Evolutionary conservation across 306 rosid species (phyloP).

Genomic region (Luffa aegyptiaca): DNA sequence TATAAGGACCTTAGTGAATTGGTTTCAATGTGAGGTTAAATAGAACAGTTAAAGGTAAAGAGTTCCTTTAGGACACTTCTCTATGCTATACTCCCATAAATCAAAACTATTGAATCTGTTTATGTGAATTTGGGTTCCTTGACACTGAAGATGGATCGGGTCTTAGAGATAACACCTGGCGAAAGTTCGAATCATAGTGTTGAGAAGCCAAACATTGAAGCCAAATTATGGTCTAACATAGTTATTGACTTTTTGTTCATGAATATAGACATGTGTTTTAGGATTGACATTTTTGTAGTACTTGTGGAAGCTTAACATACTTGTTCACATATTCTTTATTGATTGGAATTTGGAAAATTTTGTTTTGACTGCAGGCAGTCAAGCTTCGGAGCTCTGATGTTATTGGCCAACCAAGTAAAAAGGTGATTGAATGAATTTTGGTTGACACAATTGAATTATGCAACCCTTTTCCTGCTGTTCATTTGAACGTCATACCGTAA

Average conservation of each 20-base stretch:
- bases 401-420: slow-evolving; percentile 30
- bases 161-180: neutral
- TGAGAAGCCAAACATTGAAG: neutral
- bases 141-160: neutral
- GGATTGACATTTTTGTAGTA: neutral
- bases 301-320: neutral
- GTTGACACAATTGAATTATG: neutral
- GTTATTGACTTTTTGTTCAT: neutral
- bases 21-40: neutral
- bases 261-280: neutral
- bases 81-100: neutral
- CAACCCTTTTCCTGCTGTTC: neutral
- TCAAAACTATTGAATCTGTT: neutral
- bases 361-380: slow-evolving; percentile 60
- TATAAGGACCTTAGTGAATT: neutral
- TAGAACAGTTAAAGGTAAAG: neutral
- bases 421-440: slow-evolving; percentile 36
- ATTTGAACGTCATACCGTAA: slow-evolving; percentile 1
- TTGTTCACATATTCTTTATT: neutral
- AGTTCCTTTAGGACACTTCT: neutral
- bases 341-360: slow-evolving; percentile 19
- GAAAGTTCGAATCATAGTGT: neutral
- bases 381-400: slow-evolving; percentile 59
- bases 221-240: neutral
- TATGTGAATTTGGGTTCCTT: neutral